These are phyloP conservation scores for Hanseniaspora opuntiae DNA, from an alignment of 805 yeast genomes.

Conservation along the genomic window DNA sequence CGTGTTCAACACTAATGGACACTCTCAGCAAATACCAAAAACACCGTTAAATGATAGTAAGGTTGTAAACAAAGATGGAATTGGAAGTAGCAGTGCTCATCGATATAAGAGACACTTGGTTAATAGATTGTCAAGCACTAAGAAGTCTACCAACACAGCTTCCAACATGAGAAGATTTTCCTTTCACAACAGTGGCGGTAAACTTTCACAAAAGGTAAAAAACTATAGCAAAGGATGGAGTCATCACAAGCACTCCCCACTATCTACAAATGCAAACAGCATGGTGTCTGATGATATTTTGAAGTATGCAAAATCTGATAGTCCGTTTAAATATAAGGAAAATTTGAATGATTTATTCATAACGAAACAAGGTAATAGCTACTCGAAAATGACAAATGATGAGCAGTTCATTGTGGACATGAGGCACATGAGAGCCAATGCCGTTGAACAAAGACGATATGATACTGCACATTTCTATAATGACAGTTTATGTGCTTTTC, in stretches of 20 bases:
- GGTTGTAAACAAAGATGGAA: background rate
- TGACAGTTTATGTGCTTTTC: conserved; percentile 72
- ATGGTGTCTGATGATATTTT: background rate
- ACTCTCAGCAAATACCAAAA: background rate
- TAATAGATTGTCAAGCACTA: background rate
- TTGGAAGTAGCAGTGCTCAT: background rate
- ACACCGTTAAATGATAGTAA: background rate
- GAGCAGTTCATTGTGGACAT: background rate
- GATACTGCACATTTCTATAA: conserved; percentile 83
- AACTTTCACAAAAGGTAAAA: conserved; percentile 16
- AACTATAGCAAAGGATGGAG: background rate
- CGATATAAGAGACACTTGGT: background rate
- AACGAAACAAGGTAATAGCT: background rate
- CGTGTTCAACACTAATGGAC: background rate
- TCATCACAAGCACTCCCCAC: background rate
- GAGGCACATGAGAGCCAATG: background rate
- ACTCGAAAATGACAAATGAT: background rate
- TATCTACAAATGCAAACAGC: background rate
- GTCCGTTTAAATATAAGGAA: background rate
- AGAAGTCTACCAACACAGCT: background rate
- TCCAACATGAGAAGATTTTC: conserved; percentile 4
- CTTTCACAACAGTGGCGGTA: conserved; percentile 26
- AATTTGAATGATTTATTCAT: background rate
- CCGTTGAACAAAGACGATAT: conserved; percentile 57
- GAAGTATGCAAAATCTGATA: background rate